Percentiles rank a stretch among this genome's conserved stretches.
Conservation (phyloP, 164 flowering plant species). For the Kalanchoe fedtschenkoi region DNA sequence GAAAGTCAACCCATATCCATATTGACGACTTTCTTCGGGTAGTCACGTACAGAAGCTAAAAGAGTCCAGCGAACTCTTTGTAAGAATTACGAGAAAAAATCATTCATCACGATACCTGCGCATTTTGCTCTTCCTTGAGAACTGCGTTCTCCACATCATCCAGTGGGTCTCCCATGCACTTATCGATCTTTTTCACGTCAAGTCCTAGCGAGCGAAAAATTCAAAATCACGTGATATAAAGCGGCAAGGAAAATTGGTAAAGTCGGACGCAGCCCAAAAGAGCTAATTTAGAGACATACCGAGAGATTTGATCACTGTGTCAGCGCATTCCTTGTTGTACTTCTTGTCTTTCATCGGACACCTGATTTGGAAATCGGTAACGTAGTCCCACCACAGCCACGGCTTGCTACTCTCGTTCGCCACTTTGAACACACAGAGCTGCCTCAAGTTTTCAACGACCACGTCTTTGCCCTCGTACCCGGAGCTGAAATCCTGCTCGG, state of each 20-base stretch:
- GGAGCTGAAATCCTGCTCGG: constrained; percentile 84
- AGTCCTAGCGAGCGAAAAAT: constrained; percentile 38
- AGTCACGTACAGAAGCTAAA: not conserved
- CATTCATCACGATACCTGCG: constrained; percentile 45
- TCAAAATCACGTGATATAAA: not conserved
- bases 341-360: constrained; percentile 98
- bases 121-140: constrained; percentile 93
- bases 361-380: constrained; percentile 89
- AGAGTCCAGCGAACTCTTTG: not conserved
- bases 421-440: constrained; percentile 73
- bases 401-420: constrained; percentile 70
- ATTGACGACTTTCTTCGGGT: not conserved
- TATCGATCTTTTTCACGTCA: constrained; percentile 63
- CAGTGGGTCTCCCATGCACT: constrained; percentile 88
- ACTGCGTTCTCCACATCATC: constrained; percentile 82
- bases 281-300: constrained; percentile 30
- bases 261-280: not conserved
- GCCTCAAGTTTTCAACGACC: constrained; percentile 82
- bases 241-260: not conserved
- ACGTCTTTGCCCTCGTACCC: constrained; percentile 97
- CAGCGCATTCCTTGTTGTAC: constrained; percentile 90
- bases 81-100: not conserved
- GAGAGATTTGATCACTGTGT: constrained; percentile 62
- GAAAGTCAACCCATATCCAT: not conserved
- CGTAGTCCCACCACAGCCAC: constrained; percentile 99